Conservation (phyloP, 2,329 filamentous ascomycete genomes). For the Penicillium fuscoglaucum region DNA sequence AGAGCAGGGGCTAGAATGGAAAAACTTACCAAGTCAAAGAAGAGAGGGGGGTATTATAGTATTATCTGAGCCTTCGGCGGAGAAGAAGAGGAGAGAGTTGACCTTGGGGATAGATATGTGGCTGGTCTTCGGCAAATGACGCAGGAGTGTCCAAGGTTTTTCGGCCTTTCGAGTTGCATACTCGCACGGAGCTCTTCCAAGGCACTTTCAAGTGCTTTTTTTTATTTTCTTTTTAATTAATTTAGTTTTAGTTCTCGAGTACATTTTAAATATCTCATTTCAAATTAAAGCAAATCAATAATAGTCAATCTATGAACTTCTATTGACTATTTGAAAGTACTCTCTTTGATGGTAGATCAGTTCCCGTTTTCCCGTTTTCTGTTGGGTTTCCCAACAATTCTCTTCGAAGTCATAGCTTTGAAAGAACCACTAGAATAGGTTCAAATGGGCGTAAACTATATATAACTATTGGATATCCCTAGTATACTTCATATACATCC, state of each 20-base stretch:
- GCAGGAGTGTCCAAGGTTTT: constrained; percentile 1
- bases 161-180: background rate
- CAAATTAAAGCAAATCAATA: background rate
- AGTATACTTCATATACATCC: background rate
- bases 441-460: background rate
- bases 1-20: background rate
- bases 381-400: constrained; percentile 33
- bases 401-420: background rate
- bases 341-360: constrained; percentile 20
- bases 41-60: background rate
- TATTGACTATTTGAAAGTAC: background rate
- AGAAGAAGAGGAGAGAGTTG: constrained; percentile 9
- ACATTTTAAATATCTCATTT: background rate
- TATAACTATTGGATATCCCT: background rate
- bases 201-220: too few species aligned
- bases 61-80: background rate
- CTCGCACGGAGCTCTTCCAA: background rate
- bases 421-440: background rate
- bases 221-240: background rate
- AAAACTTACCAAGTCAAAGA: constrained; percentile 8
- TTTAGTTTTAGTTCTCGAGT: background rate
- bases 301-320: background rate
- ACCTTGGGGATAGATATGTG: constrained; percentile 12
- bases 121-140: constrained; percentile 15
- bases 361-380: constrained; percentile 22